These are phyloP conservation scores for Cercospora sp. DNA, from an alignment of 2,329 filamentous ascomycete species.

Conservation along the genomic window DNA sequence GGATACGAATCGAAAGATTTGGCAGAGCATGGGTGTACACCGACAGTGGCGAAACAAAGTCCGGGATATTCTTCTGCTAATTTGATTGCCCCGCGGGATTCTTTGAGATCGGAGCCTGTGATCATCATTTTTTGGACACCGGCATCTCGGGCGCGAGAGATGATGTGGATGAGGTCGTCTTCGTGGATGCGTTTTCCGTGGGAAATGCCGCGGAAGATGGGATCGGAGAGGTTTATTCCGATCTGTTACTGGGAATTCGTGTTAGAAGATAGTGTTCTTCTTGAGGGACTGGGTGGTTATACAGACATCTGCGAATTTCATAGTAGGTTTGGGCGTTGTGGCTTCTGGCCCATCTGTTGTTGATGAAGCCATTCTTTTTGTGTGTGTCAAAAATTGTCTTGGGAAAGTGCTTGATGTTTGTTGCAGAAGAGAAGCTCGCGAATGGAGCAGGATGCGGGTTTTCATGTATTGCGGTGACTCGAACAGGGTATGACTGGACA, in stretches of 20 bases:
- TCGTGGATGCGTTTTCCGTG: conserved; percentile 75
- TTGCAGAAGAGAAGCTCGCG: background rate
- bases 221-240: conserved; percentile 93
- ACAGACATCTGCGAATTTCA: conserved; percentile 30
- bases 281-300: background rate
- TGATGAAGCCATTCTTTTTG: conserved; percentile 10
- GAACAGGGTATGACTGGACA: background rate
- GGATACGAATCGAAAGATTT: conserved; percentile 69
- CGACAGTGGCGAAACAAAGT: conserved; percentile 83
- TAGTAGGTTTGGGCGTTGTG: background rate
- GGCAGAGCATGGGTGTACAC: conserved; percentile 89
- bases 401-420: background rate
- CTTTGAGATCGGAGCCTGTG: conserved; percentile 82
- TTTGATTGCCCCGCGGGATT: conserved; percentile 71
- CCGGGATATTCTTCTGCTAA: conserved; percentile 74
- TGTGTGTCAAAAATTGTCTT: background rate
- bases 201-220: conserved; percentile 82
- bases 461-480: background rate
- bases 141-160: conserved; percentile 73
- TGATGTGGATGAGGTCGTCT: conserved; percentile 71
- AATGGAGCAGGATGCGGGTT: background rate
- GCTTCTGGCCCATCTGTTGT: background rate
- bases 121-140: conserved; percentile 90
- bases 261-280: background rate
- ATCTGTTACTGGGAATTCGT: conserved; percentile 53